Conservation (phyloP, 2,329 filamentous ascomycete species). For the Aureobasidium sp. region DNA sequence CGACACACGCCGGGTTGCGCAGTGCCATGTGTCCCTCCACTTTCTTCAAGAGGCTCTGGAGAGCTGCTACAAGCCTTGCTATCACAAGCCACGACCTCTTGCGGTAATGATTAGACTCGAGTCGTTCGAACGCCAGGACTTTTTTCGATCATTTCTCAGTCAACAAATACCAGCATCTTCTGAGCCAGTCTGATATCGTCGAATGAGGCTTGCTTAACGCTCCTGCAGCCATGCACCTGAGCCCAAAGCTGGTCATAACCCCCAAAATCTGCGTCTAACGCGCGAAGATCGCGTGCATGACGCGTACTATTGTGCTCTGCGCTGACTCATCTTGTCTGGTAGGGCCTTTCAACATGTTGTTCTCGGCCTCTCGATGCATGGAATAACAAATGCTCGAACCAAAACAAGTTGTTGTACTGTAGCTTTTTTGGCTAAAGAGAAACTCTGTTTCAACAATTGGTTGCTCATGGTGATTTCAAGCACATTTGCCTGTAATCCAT, state of each 20-base stretch:
- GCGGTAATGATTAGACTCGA: not conserved
- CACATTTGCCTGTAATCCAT: not conserved
- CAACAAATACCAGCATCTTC: not conserved
- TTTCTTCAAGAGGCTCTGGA: not conserved
- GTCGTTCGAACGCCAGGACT: not conserved
- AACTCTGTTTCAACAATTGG: not conserved
- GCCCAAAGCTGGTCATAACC: not conserved
- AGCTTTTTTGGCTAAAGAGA: not conserved
- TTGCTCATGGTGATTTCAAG: too few species aligned
- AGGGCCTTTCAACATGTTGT: not conserved
- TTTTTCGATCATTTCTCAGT: not conserved
- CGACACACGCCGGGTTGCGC: slow-evolving; percentile 6
- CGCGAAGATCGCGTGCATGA: slow-evolving; percentile 12
- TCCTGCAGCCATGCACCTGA: slow-evolving; percentile 9
- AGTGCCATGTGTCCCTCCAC: slow-evolving; percentile 6
- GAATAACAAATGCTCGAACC: not conserved
- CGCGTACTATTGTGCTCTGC: slow-evolving; percentile 3
- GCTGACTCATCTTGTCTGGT: not conserved
- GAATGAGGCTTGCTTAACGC: slow-evolving; percentile 5
- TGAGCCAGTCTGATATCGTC: not conserved
- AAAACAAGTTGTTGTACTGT: not conserved
- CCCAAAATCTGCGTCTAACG: slow-evolving; percentile 2
- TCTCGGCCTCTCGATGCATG: not conserved
- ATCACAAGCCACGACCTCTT: not conserved
- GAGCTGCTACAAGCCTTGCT: not conserved